Conservation (phyloP, 78 protist genomes). For the Thecamonas trahens region DNA sequence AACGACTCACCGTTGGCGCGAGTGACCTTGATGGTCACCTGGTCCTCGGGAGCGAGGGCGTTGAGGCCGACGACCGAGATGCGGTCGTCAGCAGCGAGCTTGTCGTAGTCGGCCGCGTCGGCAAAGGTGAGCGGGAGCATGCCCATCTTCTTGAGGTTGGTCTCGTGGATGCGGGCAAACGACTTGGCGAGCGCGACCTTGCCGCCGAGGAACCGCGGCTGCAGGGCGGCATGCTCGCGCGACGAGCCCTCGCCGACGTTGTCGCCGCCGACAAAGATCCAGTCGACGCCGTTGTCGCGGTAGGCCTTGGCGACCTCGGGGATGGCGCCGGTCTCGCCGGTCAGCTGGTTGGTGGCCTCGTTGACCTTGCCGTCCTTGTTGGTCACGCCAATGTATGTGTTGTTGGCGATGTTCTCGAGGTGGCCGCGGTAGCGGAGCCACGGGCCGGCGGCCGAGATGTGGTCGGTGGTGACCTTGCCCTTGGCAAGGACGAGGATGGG, state of each 20-base stretch:
- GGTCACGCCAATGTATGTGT: conserved; percentile 86
- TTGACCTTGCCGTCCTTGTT: conserved; percentile 82
- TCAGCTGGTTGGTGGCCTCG: conserved; percentile 72
- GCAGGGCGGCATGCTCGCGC: conserved; percentile 95
- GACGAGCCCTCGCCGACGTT: conserved; percentile 92
- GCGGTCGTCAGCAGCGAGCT: conserved; percentile 40
- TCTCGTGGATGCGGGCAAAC: conserved; percentile 93
- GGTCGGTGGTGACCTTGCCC: conserved; percentile 97
- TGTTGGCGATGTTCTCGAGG: conserved; percentile 91
- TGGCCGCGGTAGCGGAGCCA: conserved; percentile 96
- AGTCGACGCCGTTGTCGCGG: conserved; percentile 68
- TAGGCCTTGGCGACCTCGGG: conserved; percentile 81
- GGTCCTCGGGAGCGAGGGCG: conserved; percentile 25
- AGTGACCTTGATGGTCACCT: conserved; percentile 1
- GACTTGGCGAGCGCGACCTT: conserved; percentile 80
- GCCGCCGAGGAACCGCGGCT: conserved; percentile 90
- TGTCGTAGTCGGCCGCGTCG: conserved; percentile 81
- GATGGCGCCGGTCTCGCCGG: conserved; percentile 59
- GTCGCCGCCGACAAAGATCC: conserved; percentile 91
- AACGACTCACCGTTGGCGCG: conserved; percentile 4
- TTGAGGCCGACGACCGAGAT: conserved; percentile 52
- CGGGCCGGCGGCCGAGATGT: conserved; percentile 92
- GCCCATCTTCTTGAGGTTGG: conserved; percentile 93
- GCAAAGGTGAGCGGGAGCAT: conserved; percentile 88
- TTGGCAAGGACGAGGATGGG: conserved; percentile 80